Conservation (phyloP, 257 asterid species). For the Fraxinus americana region DNA sequence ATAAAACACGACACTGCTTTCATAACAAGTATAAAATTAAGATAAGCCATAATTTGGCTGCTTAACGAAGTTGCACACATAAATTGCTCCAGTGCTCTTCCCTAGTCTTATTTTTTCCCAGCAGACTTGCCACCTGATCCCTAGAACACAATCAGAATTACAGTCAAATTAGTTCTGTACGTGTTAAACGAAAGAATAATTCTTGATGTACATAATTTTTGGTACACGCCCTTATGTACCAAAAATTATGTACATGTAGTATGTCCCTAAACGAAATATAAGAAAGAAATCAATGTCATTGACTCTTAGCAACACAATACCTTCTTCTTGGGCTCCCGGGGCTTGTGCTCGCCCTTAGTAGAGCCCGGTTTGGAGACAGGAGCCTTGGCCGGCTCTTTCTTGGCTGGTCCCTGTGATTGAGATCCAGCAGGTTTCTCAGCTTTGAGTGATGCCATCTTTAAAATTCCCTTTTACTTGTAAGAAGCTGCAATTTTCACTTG, state of each 20-base stretch:
- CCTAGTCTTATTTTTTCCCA: slow-evolving; percentile 39
- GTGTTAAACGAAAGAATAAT: background rate
- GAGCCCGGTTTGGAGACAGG: slow-evolving; percentile 37
- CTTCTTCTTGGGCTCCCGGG: slow-evolving; percentile 56
- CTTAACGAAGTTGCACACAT: background rate
- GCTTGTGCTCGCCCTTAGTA: slow-evolving; percentile 42
- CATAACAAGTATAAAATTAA: background rate
- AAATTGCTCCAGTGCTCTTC: slow-evolving; percentile 1
- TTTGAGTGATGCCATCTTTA: slow-evolving; percentile 50
- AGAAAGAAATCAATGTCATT: no score
- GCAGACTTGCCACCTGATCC: slow-evolving; percentile 35
- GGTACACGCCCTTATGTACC: no score
- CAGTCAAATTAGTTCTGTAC: background rate
- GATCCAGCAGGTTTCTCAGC: slow-evolving; percentile 45
- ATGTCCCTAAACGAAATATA: background rate
- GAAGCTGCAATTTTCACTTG: slow-evolving; percentile 3
- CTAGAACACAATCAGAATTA: slow-evolving; percentile 25
- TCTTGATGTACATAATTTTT: no score
- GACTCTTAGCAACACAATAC: slow-evolving; percentile 18
- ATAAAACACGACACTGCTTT: background rate
- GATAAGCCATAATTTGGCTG: background rate
- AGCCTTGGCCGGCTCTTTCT: slow-evolving; percentile 43
- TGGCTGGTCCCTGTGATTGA: slow-evolving; percentile 29
- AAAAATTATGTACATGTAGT: no score
- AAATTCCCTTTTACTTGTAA: background rate